Conservation (phyloP, 2,329 filamentous ascomycete genomes). For the Elsinoe perseae region DNA sequence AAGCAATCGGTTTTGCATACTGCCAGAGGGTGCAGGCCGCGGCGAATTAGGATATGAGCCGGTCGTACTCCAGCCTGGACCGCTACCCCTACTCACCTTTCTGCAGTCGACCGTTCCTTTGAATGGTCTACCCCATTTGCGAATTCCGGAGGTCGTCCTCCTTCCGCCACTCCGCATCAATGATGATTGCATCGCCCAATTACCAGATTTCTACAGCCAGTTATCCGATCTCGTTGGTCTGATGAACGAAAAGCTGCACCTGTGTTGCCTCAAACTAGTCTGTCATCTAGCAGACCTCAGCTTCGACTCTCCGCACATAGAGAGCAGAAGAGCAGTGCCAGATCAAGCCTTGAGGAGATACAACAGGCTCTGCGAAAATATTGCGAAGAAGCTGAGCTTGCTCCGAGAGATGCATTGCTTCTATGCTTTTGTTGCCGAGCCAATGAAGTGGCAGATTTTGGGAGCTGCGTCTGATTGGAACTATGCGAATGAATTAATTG, state of each 20-base stretch:
- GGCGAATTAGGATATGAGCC: neutral
- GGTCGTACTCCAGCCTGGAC: neutral
- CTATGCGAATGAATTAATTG: neutral
- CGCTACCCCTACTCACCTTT: neutral
- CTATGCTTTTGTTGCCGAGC: conserved; percentile 1
- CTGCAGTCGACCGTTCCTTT: neutral
- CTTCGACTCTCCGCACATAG: neutral
- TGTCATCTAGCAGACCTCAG: neutral
- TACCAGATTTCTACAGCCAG: neutral
- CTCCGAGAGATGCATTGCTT: neutral
- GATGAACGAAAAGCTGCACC: neutral
- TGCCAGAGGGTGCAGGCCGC: neutral
- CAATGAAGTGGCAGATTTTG: neutral
- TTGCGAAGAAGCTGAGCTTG: neutral
- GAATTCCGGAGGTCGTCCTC: neutral
- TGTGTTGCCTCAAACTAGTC: neutral
- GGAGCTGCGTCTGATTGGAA: neutral
- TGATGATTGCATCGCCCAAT: neutral
- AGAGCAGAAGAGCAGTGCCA: neutral
- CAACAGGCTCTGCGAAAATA: neutral
- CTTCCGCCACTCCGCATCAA: neutral
- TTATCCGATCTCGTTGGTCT: neutral
- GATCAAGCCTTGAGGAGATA: neutral
- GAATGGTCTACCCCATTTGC: neutral
- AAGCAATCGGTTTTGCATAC: neutral